These are phyloP conservation scores for Corymbia calophylla DNA, from an alignment of 441 rosid genomes.

Conservation along the genomic window DNA sequence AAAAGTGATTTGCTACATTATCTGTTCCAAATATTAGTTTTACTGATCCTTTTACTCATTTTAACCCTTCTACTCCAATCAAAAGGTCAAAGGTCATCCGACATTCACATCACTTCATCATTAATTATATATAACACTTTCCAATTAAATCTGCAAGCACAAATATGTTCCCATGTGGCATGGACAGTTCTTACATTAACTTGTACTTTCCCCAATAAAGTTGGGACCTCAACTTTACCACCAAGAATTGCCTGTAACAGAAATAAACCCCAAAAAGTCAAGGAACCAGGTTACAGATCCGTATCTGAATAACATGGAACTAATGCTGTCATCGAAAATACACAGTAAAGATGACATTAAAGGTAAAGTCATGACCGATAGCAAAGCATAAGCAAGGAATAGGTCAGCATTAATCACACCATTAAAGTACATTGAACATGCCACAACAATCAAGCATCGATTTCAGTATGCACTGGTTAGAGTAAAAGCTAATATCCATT, in stretches of 20 bases:
- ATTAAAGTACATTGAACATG: background rate
- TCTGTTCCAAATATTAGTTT: background rate
- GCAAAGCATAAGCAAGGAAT: background rate
- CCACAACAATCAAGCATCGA: background rate
- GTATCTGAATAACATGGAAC: background rate
- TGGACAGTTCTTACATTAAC: slow-evolving; percentile 45
- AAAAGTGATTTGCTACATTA: background rate
- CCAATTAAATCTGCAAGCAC: background rate
- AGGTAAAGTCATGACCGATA: background rate
- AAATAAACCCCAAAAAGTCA: background rate
- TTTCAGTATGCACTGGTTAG: background rate
- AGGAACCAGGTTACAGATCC: background rate
- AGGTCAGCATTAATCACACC: background rate
- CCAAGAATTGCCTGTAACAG: slow-evolving; percentile 85
- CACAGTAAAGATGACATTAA: background rate
- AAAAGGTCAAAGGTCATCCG: background rate
- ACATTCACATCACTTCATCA: background rate
- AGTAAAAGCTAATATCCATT: background rate
- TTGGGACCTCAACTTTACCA: slow-evolving; percentile 77
- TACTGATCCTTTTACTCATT: background rate
- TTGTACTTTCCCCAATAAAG: slow-evolving; percentile 60
- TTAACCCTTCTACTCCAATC: background rate
- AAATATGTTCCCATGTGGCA: background rate
- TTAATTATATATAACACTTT: background rate
- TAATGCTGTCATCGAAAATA: background rate